A percentile compares a stretch with the other conserved stretches of the same genome.
phyloP scores from a whole-genome alignment of 148 eudicot species.

The Amaranthus hypochondriacus region DNA sequence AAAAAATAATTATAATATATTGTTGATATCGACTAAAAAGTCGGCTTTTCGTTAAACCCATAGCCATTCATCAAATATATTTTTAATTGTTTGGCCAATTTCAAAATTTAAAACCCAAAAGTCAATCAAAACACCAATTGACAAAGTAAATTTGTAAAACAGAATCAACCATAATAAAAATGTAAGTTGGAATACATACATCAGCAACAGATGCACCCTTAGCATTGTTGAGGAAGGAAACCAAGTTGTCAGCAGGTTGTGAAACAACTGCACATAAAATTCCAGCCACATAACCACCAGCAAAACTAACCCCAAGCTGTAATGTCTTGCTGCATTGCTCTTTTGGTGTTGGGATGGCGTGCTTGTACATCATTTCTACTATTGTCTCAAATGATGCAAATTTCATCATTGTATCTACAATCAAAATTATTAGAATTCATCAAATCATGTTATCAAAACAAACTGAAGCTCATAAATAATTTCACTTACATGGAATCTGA shows the following conservation, averaged over 20 bases:
- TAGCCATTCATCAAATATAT: too few relatives aligned
- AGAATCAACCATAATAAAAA: not conserved
- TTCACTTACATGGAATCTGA: slow-evolving; percentile 61
- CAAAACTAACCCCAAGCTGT: slow-evolving; percentile 70
- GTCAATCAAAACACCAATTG: too few relatives aligned
- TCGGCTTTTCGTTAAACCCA: too few relatives aligned
- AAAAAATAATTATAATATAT: too few relatives aligned
- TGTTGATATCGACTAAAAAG: too few relatives aligned
- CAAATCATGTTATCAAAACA: not conserved
- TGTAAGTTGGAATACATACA: not conserved
- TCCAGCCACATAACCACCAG: slow-evolving; percentile 69
- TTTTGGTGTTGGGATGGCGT: slow-evolving; percentile 61
- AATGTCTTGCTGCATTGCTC: slow-evolving; percentile 54
- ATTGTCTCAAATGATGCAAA: slow-evolving; percentile 68
- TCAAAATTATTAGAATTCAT: not conserved
- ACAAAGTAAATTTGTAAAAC: not conserved
- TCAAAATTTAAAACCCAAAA: too few relatives aligned
- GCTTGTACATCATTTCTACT: slow-evolving; percentile 51
- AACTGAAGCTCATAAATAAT: not conserved
- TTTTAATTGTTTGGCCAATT: too few relatives aligned
- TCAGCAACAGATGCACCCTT: slow-evolving; percentile 60
- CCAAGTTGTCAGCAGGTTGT: slow-evolving; percentile 74
- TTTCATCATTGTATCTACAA: slow-evolving; percentile 83
- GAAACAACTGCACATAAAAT: slow-evolving; percentile 63
- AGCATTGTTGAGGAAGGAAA: slow-evolving; percentile 66